Base-by-base conservation (phyloP, 805 yeast genomes). In the Starmerella geochares region DNA sequence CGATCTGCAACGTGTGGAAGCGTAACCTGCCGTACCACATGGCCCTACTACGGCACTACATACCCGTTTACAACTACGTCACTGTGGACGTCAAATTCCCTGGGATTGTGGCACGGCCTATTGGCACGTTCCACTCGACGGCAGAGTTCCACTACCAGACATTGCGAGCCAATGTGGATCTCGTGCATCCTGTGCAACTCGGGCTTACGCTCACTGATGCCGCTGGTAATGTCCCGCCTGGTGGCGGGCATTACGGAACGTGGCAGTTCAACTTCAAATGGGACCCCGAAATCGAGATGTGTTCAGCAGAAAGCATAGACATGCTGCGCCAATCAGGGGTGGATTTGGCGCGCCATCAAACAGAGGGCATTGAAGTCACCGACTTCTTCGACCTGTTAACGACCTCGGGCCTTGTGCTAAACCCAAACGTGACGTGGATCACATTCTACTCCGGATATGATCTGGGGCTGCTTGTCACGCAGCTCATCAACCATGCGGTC, bases 141-240 rank as follows among this genome's bases (percentile, higher is more conserved):
- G 75, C 83, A 21, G 97, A 92, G 65, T 92, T 87, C 66, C 97
- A 92, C 65, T 92, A 90, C 63, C 98, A 92, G 66, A 90, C 97
- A 0, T 75, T 92, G 67, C 76, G 98, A 62, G 74, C 94, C 9
- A 92, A 92, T 64, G 84, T 92, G 3, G 98, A 92, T 65, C 72
- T 92, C 49, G 68, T 88, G 57, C 81, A 82, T 59, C 77, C 92
- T 51, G 81, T 92, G 49, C 98, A 92, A 67, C 75, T 92, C 48
- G 94, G 94, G 23, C 71, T 86, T 37, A 80, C 94, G 0, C 66
- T 86, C 21, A 72, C 85, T 49, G 92, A 83, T 62, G 71, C 72
- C 39, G 72, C 72, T 48, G 92, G 90, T 13, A 78, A 76, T 51
- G 78, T 77, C 50, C 88, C 88, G 2, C 83, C 79, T 56, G 59